Base-by-base conservation (phyloP, 2,329 filamentous ascomycete species). In the Fusarium bulbicola region DNA sequence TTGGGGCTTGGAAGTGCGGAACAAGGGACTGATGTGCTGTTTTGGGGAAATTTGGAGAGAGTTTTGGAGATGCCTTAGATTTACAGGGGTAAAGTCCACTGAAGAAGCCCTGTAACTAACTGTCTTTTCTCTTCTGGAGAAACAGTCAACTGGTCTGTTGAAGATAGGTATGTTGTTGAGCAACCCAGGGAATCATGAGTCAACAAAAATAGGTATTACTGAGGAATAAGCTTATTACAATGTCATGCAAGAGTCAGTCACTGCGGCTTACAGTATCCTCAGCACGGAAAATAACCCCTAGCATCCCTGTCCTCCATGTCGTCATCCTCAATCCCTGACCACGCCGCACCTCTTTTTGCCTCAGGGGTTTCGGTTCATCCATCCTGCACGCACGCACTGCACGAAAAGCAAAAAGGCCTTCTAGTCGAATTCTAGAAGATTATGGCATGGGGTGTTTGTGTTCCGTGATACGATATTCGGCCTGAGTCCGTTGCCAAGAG, bases 371-470 rank as follows among this genome's bases (percentile, higher is more conserved):
- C 21, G 12, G 30, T 36, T 26, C 49, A 36, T 52, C n/a, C 49
- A 49, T 49, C 28, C 21, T 52, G 30, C 32, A 32, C 26, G 6
- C 16, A 32, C 37, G 26, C 34, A 66, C 53, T 26, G 36, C 43
- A n/a, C 14, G 28, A 28, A 49, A 21, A 40, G 43, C 10, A 28
- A 28, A 34, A 36, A 28, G 11, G 45, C 20, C 60, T 77, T 77
- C 74, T 75, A 73, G 70, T 66, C 62, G 58, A 68, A 53, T 77
- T 77, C 75, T 71, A 77, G 75, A 77, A 77, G 61, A 59, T 53
- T 46, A 28, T 28, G 32, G 34, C 65, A 58, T 59, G 61, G 68
- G 57, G 34, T 36, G 34, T 36, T 34, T 16, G 47, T 24, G 68
- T 20, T 43, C 59, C 43, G 36, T 64, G 45, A 60, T 43, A 47